Evolutionary conservation across 2,329 filamentous ascomycete genomes (phyloP), one percentile per base, ranked within the genome.

Genomic region (Beauveria sp.): DNA sequence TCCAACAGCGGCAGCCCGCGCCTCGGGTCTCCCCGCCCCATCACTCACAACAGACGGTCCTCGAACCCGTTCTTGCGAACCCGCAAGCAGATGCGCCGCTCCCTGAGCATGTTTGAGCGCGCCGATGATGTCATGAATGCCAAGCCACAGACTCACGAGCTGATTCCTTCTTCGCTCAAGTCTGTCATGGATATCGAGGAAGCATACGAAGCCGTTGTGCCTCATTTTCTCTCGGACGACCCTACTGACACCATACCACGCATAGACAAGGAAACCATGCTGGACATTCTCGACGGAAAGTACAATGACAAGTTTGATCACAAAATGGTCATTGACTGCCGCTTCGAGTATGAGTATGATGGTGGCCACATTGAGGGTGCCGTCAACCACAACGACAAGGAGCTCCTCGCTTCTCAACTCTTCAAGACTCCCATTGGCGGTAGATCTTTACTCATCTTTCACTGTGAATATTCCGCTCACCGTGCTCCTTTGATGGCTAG

Each of bases 391-490:
- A 98, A 96, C 76, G 91, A 97, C 78, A 97, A 97, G 76, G 93
- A 99, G 70, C 78, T 89, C 64, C 81, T 99, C 63, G 86, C 91
- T 9, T 80, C 81, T 61, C 86, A 93, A 67, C 84, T 99, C 54
- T 96, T 99, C 74, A 77, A 85, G 62, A 81, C 79, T 24, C 81
- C 82, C 20, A 85, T 88, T 69, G 77, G 84, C 52, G 84, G 88
- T 55, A 88, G 86, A 67, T 95, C 92, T 0, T 81, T 97, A 12
- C 77, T 99, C 65, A 87, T 99, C 67, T 91, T 99, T 69, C 95
- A 99, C 78, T 99, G 95, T 83, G 95, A 99, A 77, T 99, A 98
- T 77, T 98, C 95, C 40, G 93, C 91, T 45, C 93, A 98, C 74
- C 90, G 95, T 65, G 95, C 95, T 51, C 95, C 95, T 52, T 88